Percentiles rank a stretch among this genome's conserved stretches.
These are phyloP conservation scores for Amoeboaphelidium protococcarum DNA, from an alignment of 371 early-diverging fungal species.

Conservation along the genomic window DNA sequence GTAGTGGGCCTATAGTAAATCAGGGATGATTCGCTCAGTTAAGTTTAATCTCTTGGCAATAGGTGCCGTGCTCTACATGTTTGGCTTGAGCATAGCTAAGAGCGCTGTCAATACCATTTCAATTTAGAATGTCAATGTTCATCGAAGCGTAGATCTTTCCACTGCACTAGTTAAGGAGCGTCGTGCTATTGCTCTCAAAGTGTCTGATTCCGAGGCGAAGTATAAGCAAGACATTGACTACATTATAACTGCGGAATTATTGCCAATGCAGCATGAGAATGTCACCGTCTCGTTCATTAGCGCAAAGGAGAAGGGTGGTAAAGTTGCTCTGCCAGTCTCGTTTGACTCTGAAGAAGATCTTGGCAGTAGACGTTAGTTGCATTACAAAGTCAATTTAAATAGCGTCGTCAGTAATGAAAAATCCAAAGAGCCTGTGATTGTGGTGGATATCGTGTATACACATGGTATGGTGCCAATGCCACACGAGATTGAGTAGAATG, in stretches of 20 bases:
- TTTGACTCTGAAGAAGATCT: not conserved
- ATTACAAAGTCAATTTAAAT: not conserved
- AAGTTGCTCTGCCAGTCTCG: not conserved
- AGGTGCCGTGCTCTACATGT: no score
- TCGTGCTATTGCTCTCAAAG: constrained; percentile 23
- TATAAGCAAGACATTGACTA: constrained; percentile 26
- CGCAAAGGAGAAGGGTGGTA: not conserved
- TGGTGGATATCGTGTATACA: constrained; percentile 28
- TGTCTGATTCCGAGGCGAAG: constrained; percentile 17
- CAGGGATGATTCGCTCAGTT: no score
- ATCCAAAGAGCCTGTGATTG: constrained; percentile 32
- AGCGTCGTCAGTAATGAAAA: constrained; percentile 7
- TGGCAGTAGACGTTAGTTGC: not conserved
- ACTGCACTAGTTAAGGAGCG: constrained; percentile 21
- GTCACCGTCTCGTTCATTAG: not conserved
- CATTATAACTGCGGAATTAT: constrained; percentile 3
- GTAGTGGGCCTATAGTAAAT: no score
- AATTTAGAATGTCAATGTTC: constrained; percentile 30
- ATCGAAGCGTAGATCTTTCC: constrained; percentile 32
- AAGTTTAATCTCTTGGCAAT: no score
- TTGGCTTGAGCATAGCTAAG: no score
- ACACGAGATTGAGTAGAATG: constrained; percentile 31
- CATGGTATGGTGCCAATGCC: constrained; percentile 35
- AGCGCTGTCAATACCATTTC: no score
- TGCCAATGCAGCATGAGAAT: not conserved